Evolutionary conservation across 176 grass and related monocot species (phyloP), one percentile per base, ranked within the genome.

Genomic region (Ensete ventricosum): DNA sequence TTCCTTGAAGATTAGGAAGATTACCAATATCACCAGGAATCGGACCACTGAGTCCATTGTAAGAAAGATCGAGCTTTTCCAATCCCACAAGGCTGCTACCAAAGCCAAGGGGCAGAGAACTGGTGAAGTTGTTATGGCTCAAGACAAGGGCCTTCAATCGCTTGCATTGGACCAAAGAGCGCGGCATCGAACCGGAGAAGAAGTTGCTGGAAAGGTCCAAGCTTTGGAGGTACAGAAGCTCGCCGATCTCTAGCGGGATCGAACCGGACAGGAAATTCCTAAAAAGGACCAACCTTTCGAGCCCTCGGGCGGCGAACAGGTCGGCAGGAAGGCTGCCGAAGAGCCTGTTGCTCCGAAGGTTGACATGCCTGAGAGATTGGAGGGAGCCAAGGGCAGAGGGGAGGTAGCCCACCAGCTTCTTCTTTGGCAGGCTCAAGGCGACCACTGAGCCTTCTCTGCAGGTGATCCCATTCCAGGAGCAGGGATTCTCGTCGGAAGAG

Each of bases 161-260:
- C 21, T 73, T 84, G 80, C 94, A 98, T 75, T 71, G 86, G 55
- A 89, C 13, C 65, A 98, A 73, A 14, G 94, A 78, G 2, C 11
- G 43, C 14, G 94, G 90, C 16, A 98, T 77, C 21, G 88, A 78
- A 62, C 94, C 90, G 57, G 81, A 78, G 75, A 98, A 69, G 25
- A 77, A 62, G 81, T 98, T 98, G 72, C 78, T 69, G 65, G 94
- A 98, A 71, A 98, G 80, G 79, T 98, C 90, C 50, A 98, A 74
- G 72, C 84, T 89, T 81, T 98, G 94, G 68, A 98, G 88, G 88
- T 81, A 85, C 14, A 80, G 54, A 55, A 98, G 88, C 74, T 14
- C 82, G 2, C 86, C 90, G 49, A 98, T 77, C 73, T 91, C 86
- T 22, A n/a, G 22, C 19, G 94, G 90, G 26, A 98, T 20, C 2